Percentiles rank a stretch among this genome's conserved stretches.
These are phyloP conservation scores for Hypericum androsaemum DNA, from an alignment of 345 rosid genomes.

Conservation along the genomic window DNA sequence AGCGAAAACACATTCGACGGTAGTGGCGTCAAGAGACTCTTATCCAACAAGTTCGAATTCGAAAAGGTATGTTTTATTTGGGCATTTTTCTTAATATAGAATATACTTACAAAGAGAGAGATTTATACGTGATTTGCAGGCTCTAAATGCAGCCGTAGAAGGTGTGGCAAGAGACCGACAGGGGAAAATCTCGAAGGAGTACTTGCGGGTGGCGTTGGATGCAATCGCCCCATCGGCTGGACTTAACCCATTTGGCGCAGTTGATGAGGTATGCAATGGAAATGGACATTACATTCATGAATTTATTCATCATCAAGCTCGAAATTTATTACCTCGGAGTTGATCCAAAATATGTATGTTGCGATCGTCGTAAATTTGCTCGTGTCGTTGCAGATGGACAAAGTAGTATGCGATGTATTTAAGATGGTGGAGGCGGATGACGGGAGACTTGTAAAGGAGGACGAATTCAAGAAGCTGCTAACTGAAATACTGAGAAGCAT, in stretches of 20 bases:
- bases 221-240: slow-evolving; percentile 60
- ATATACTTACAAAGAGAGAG: no score
- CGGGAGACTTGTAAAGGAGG: slow-evolving; percentile 66
- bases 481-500: slow-evolving; percentile 65
- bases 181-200: slow-evolving; percentile 59
- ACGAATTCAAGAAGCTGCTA: slow-evolving; percentile 70
- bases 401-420: slow-evolving; percentile 37
- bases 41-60: slow-evolving; percentile 70
- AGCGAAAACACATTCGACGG: slow-evolving; percentile 84
- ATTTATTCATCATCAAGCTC: no score
- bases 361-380: background rate
- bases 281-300: background rate
- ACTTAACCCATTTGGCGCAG: slow-evolving; percentile 79
- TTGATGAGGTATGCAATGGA: slow-evolving; percentile 43
- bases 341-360: background rate
- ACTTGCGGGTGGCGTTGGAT: slow-evolving; percentile 56
- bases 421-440: slow-evolving; percentile 62
- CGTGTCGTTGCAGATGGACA: slow-evolving; percentile 47
- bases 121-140: slow-evolving; percentile 18
- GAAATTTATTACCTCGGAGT: background rate
- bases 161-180: slow-evolving; percentile 51
- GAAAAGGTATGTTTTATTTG: slow-evolving; percentile 47
- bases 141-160: slow-evolving; percentile 43
- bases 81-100: background rate
- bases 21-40: slow-evolving; percentile 58